Base-by-base conservation (phyloP, 805 yeast species). In the Candida hungchunana region DNA sequence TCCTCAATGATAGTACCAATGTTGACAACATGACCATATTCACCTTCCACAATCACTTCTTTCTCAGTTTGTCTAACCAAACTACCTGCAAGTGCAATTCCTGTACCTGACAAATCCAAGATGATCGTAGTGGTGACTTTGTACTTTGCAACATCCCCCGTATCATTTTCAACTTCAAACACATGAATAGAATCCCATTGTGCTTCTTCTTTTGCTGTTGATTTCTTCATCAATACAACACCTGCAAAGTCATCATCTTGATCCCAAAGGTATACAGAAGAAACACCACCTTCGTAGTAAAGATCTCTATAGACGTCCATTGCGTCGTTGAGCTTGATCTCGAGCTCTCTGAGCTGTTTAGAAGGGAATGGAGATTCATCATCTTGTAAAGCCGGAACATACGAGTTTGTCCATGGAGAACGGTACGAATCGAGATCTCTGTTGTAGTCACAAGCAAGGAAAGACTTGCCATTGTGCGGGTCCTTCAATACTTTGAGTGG, bases 181-280 rank as follows among this genome's bases (percentile, higher is more conserved):
- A 90, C 97, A 59, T 90, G 97, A 45, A 90, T 84, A 36, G 93
- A 78, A 60, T 93, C 96, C 98, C 98, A 90, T 29, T 51, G 30
- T 23, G 47, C 48, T 18, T 34, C 52, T 23, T 55, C 55, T 42
- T 63, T 69, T 19, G 64, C 71, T 5, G 76, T 62, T 32, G 66
- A 71, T 34, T 90, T 90, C 64, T 93, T 85, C 56, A 90, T 70
- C 41, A 90, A 67, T 12, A 79, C 88, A 5, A 88, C 96, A 15
- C 97, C 97, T 4, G 97, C 96, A 65, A 90, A 87, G 1, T 84
- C 68, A 16, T 73, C 80, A 11, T 43, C 53, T 16, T 76, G 69
- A 50, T 89, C 96, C 98, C 98, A 90, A 34, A 93, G 66, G 56
- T 93, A 90, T 13, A 83, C 95, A 38, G 89, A 78, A 2, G 93